Conservation (phyloP, 768 basidiomycete genomes). For the Auriculariales sp. region DNA sequence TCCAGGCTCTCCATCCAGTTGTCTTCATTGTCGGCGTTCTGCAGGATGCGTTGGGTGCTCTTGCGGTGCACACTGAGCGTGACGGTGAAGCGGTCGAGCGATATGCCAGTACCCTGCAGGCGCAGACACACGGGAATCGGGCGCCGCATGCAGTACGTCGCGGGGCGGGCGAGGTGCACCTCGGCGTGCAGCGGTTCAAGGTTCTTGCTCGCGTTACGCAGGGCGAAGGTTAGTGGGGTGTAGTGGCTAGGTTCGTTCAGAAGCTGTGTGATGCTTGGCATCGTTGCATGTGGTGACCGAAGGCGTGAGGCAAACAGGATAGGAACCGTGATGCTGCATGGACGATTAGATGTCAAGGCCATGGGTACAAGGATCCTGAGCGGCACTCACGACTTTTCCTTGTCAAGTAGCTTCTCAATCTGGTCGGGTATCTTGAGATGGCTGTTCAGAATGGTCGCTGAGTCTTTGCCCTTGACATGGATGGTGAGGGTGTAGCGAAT, state of each 20-base stretch:
- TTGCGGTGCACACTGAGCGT: background rate
- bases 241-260: background rate
- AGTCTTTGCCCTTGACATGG: background rate
- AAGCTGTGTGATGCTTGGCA: background rate
- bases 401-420: too few species aligned
- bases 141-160: constrained; percentile 1
- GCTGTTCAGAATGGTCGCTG: background rate
- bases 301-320: background rate
- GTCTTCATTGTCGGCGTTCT: background rate
- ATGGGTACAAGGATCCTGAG: too few species aligned
- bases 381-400: too few species aligned
- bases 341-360: too few species aligned
- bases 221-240: background rate
- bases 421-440: too few species aligned
- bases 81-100: background rate
- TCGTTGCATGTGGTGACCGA: background rate
- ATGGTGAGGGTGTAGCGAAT: background rate
- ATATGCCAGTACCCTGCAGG: background rate
- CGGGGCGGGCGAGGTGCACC: background rate
- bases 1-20: background rate
- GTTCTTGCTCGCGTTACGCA: background rate
- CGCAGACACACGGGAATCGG: background rate
- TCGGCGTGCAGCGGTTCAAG: background rate
- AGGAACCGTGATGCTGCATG: background rate
- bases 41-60: background rate